Evolutionary conservation across 2,329 filamentous ascomycete species (phyloP).

Genomic region (Penicillium sp.): DNA sequence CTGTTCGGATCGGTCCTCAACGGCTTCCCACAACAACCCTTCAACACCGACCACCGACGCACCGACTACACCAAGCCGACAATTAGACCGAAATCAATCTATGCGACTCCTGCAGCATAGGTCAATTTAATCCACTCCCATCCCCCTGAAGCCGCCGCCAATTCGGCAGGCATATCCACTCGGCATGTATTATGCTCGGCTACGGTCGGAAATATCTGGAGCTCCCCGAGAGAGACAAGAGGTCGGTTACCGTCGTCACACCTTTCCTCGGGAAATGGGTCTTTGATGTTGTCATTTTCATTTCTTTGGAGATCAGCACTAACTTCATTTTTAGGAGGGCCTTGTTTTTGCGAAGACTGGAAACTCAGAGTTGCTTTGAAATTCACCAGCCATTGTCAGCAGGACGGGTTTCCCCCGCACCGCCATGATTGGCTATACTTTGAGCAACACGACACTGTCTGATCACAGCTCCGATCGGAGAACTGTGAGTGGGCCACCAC

Average conservation of each 20-base stretch:
- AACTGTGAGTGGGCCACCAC: constrained; percentile 17
- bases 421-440: constrained; percentile 17
- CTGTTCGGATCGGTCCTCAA: neutral
- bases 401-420: neutral
- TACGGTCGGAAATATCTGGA: constrained; percentile 31
- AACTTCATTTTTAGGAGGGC: neutral
- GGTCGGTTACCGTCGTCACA: constrained; percentile 10
- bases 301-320: neutral
- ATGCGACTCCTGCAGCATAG: neutral
- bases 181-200: constrained; percentile 18
- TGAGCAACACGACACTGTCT: constrained; percentile 2
- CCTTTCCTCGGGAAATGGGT: constrained; percentile 22
- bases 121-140: neutral
- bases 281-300: neutral
- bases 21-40: neutral
- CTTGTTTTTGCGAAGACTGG: neutral
- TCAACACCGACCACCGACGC: neutral
- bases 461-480: constrained; percentile 7
- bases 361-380: constrained; percentile 12
- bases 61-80: neutral
- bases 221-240: constrained; percentile 13
- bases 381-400: constrained; percentile 12
- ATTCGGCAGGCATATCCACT: constrained; percentile 9
- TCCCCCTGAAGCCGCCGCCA: neutral
- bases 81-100: neutral